Evolutionary conservation across 208 protist species (phyloP), one percentile per base, ranked within the genome.

Genomic region (Leishmania turanica): DNA sequence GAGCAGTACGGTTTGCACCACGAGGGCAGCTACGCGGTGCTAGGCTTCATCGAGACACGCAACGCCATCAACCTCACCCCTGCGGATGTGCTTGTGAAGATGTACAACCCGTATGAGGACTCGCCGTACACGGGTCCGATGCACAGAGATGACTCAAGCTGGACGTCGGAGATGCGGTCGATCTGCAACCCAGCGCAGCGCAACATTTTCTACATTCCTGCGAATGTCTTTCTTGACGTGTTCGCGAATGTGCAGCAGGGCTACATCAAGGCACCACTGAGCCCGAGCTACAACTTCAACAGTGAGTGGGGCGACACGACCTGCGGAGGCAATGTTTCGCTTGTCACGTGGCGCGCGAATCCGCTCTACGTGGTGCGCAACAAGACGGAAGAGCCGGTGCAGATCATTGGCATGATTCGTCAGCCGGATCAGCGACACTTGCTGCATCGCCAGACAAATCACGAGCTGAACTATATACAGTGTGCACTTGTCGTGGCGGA

Each of bases 371-470:
- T 87, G n/a, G 74, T 92, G 56, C 83, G 68, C 0, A 94, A 92
- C 82, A 75, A 17, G 3, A 70, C 64, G 13, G 87, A 94, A 2
- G 87, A 89, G 3, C 88, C 89, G n/a, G 66, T 95, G 47, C 85
- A 95, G 78, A 85, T 95, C 37, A 87, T 93, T n/a, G 89, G 87
- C 56, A 92, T 94, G 88, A 89, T 96, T 69, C 81, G 90, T 11
- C 93, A 95, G 83, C 89, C 89, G 27, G 93, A 97, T 78, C 90
- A 97, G 86, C 89, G 93, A 53, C 92, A 93, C 69, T 75, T 89
- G 76, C 85, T 94, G 31, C 91, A 97, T 83, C 85, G 83, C 49
- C 80, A 90, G 79, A 93, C 79, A 13, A 89, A 91, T 71, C 84
- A 87, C 31, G 85, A 93, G 83, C 47, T 93, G 27, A 90, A 94